Evolutionary conservation across 306 rosid species (phyloP), one percentile per base, ranked within the genome.

Genomic region (peach (Prunus persica)): DNA sequence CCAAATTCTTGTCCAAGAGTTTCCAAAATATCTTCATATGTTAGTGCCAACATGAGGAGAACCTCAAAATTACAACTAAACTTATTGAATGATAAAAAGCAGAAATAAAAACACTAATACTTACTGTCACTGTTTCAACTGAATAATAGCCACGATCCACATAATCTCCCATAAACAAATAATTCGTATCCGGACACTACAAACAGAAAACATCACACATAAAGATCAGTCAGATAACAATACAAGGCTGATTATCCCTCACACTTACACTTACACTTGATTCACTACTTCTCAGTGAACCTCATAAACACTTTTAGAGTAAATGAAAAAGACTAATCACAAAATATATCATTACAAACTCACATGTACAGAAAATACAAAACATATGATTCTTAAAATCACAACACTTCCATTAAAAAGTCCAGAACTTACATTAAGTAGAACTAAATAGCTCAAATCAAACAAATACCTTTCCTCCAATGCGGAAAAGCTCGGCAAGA

Each of bases 71-170:
- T 24, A 4, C 3, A 72, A 45, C 10, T 51, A 47, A 67, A 58
- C 41, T 25, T 25, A 61, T 66, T 32, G 49, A 74, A 24, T 60
- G 52, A 47, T 15, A 69, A 34, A 14, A 50, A 61, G 51, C 58
- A 69, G 47, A 60, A 56, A 74, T 19, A 71, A 45, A 28, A 63
- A 5, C 9, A 71, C 52, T 65, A 64, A 79, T 71, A 84, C 89
- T 85, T 84, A 92, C 98, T 43, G 97, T 94, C 50, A 92, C 97
- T 13, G 98, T 94, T 86, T 92, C 98, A 56, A 94, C 96, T 4
- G 98, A 92, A 81, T 94, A 94, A 78, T 94, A 94, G 83, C 98
- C 97, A 79, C 98, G 97, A 72, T 94, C 98, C 32, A 94, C 98
- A 81, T 94, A 94, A 83, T 94, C 98, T 81, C 98, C 98, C 98